Percentiles rank a stretch among this genome's conserved stretches.
These are phyloP conservation scores for Hamamelis virginiana DNA, from an alignment of 164 flowering plant species.

Conservation along the genomic window DNA sequence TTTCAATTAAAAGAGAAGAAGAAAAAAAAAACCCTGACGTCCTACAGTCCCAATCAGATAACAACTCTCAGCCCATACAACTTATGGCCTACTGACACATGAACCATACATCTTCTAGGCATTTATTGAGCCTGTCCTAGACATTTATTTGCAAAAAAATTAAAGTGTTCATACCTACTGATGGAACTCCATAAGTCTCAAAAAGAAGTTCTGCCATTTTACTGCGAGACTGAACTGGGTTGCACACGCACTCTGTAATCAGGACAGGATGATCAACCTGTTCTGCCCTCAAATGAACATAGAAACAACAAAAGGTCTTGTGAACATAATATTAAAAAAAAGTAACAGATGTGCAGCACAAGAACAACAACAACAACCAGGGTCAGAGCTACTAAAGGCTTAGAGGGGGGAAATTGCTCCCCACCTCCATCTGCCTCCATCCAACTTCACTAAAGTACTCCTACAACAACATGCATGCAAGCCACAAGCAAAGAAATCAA, in stretches of 20 bases:
- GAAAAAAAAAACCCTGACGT: background rate
- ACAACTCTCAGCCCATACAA: background rate
- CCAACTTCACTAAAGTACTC: background rate
- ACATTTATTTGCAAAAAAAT: background rate
- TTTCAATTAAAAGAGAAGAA: background rate
- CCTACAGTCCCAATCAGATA: background rate
- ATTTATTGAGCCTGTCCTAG: background rate
- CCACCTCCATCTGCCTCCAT: too few species aligned
- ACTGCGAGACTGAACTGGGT: slow-evolving; percentile 92
- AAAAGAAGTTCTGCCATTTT: slow-evolving; percentile 99
- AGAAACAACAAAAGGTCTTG: slow-evolving; percentile 15
- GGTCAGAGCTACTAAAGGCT: too few species aligned
- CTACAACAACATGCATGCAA: background rate
- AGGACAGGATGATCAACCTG: slow-evolving; percentile 96
- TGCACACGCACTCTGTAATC: slow-evolving; percentile 93
- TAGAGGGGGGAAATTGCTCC: too few species aligned
- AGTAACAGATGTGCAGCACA: background rate
- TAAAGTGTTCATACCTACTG: slow-evolving; percentile 63
- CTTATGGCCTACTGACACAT: background rate
- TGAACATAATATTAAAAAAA: slow-evolving; percentile 6
- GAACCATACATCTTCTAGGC: background rate
- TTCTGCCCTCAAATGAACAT: slow-evolving; percentile 50
- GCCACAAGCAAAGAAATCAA: background rate
- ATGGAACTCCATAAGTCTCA: slow-evolving; percentile 95
- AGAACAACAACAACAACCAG: background rate